phyloP scores from a whole-genome alignment of 495 filamentous ascomycete genomes.

The Hypoxylon fuscum region DNA sequence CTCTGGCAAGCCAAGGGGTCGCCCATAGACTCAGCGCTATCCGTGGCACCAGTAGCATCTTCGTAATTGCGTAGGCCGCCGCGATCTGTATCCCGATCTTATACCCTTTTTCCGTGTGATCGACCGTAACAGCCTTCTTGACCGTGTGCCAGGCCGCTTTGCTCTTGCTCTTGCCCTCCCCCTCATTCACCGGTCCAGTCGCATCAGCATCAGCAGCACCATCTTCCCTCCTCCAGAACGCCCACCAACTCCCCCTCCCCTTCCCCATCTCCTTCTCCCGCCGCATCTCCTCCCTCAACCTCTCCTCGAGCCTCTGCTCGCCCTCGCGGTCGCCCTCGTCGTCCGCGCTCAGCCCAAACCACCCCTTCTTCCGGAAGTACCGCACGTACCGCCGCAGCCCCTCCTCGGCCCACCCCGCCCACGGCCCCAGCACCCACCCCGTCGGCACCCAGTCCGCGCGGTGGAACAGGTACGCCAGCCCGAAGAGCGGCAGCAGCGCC shows the following conservation, averaged over 20 bases:
- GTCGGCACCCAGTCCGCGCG: constrained; percentile 72
- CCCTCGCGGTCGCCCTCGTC: constrained; percentile 25
- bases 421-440: constrained; percentile 52
- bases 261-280: constrained; percentile 30
- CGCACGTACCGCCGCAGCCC: constrained; percentile 56
- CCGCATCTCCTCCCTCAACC: constrained; percentile 24
- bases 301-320: constrained; percentile 23
- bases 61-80: constrained; percentile 88
- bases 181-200: constrained; percentile 22
- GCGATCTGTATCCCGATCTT: constrained; percentile 74
- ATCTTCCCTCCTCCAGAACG: constrained; percentile 19
- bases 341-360: constrained; percentile 54
- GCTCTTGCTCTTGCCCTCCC: constrained; percentile 40
- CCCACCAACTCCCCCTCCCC: constrained; percentile 19
- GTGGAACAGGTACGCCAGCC: constrained; percentile 79
- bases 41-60: constrained; percentile 79
- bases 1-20: constrained; percentile 92
- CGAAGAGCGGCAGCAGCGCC: constrained; percentile 80
- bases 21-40: constrained; percentile 82
- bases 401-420: constrained; percentile 52
- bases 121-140: constrained; percentile 37
- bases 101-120: constrained; percentile 51
- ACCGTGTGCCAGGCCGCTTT: constrained; percentile 47
- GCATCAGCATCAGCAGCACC: constrained; percentile 27
- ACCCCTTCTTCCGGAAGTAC: constrained; percentile 57